Percentiles rank a stretch among this genome's conserved stretches.
phyloP scores from a whole-genome alignment of 208 protist genomes.

The Crithidia thermophila region DNA sequence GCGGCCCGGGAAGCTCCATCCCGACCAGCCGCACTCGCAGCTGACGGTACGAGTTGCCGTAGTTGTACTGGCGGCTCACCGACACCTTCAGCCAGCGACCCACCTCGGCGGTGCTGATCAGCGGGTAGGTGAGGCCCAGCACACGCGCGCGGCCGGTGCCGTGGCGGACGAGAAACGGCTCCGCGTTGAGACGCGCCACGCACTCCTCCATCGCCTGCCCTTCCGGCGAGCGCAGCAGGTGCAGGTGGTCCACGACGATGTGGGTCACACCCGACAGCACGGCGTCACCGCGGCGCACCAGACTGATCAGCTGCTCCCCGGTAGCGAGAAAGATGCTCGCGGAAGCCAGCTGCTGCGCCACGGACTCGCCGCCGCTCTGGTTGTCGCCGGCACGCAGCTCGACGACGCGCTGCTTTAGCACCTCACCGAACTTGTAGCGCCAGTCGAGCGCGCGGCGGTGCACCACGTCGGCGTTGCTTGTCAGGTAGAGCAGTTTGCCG shows the following conservation, averaged over 20 bases:
- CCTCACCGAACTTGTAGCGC: slow-evolving; percentile 80
- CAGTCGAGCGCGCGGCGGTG: slow-evolving; percentile 80
- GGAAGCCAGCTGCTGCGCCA: slow-evolving; percentile 16
- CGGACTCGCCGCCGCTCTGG: background rate
- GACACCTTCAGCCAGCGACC: slow-evolving; percentile 84
- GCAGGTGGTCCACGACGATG: slow-evolving; percentile 83
- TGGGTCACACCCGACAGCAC: slow-evolving; percentile 68
- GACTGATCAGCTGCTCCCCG: slow-evolving; percentile 46
- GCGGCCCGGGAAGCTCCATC: slow-evolving; percentile 52
- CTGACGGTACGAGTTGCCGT: slow-evolving; percentile 73
- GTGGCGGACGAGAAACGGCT: slow-evolving; percentile 61
- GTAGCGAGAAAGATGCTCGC: slow-evolving; percentile 74
- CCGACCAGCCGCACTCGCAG: slow-evolving; percentile 67
- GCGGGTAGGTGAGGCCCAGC: slow-evolving; percentile 83
- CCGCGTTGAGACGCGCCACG: slow-evolving; percentile 68
- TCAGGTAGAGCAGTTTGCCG: slow-evolving; percentile 82
- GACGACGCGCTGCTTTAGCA: slow-evolving; percentile 63
- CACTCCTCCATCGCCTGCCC: slow-evolving; percentile 85
- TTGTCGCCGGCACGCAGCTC: slow-evolving; percentile 30
- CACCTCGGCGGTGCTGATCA: slow-evolving; percentile 84
- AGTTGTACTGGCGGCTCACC: slow-evolving; percentile 70
- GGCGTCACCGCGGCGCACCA: slow-evolving; percentile 47
- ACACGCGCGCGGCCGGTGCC: slow-evolving; percentile 63
- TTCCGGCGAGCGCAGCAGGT: slow-evolving; percentile 78
- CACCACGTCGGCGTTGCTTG: slow-evolving; percentile 65